Evolutionary conservation across 1,284 basidiomycete genomes (phyloP).

Genomic region (Heterobasidion parviporum): DNA sequence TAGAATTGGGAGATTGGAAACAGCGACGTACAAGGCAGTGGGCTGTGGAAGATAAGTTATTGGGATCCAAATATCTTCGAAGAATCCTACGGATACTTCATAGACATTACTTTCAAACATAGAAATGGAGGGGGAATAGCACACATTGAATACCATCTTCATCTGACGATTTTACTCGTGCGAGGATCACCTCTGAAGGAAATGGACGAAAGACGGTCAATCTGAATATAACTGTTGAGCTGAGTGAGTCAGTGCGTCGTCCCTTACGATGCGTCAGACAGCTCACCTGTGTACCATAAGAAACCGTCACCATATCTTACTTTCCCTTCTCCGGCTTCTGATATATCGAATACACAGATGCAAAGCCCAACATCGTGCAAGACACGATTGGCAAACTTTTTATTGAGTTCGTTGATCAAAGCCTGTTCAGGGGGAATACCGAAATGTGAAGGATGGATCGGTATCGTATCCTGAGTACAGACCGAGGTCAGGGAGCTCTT

Average conservation of each 20-base stretch:
- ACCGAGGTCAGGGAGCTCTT: neutral
- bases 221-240: slow-evolving; percentile 70
- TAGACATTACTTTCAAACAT: slow-evolving; percentile 1
- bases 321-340: slow-evolving; percentile 83
- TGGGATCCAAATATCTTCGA: slow-evolving; percentile 88
- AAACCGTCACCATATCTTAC: slow-evolving; percentile 93
- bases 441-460: slow-evolving; percentile 72
- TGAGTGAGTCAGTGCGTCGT: neutral
- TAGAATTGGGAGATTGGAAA: neutral
- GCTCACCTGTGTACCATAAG: slow-evolving; percentile 86
- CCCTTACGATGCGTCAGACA: neutral
- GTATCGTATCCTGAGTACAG: slow-evolving; percentile 58
- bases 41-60: slow-evolving; percentile 67
- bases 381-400: slow-evolving; percentile 91
- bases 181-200: slow-evolving; percentile 82
- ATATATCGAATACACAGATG: slow-evolving; percentile 82
- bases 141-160: slow-evolving; percentile 76
- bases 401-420: slow-evolving; percentile 75
- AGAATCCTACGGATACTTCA: slow-evolving; percentile 85
- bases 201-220: slow-evolving; percentile 92
- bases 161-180: slow-evolving; percentile 80
- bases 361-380: slow-evolving; percentile 91
- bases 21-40: slow-evolving; percentile 59
- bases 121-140: slow-evolving; percentile 18
- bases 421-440: slow-evolving; percentile 64